Base-by-base conservation (phyloP, 257 asterid species). In the Primulina huaijiensis region DNA sequence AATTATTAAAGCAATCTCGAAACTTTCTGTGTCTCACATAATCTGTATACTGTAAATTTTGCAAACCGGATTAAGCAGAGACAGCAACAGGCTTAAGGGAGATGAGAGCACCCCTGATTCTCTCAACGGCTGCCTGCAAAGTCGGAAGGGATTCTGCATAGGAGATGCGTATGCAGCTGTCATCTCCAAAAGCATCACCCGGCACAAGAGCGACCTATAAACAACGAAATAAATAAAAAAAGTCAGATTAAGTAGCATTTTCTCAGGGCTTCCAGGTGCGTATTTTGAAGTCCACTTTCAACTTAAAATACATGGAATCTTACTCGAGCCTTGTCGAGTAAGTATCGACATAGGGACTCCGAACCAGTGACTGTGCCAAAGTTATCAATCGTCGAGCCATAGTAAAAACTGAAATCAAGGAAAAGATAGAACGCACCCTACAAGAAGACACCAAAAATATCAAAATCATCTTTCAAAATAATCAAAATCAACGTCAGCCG, bases 341-440 rank as follows among this genome's bases (percentile, higher is more conserved):
- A 78, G 78, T 90, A 93, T 46, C 95, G 89, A 80, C 99, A 90
- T 52, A 93, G 85, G 65, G 96, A 78, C 73, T 93, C 97, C 0
- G 99, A 93, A 59, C 89, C 87, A 67, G 67, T 70, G 66, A 93
- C 77, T 2, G 56, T 73, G 70, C 99, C 99, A 68, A 89, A 89
- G 61, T 86, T 95, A 66, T 90, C 91, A 0, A 79, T 76, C 68
- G 74, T 80, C 31, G 66, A 79, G 46, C 97, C 95, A 29, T 90
- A 93, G 83, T 84, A 90, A 66, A 81, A 76, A 76, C 97, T 93
- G 72, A 90, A 89, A 73, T 93, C 99, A 38, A 90, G 89, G 78
- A 93, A 93, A 50, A 93, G 89, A 84, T 93, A 93, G 79, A 92
- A 92, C 14, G 96, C 98, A 65, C 98, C 98, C 98, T 89, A 81